phyloP scores from a whole-genome alignment of 2,329 filamentous ascomycete species.

The Colletotrichum australisinense region DNA sequence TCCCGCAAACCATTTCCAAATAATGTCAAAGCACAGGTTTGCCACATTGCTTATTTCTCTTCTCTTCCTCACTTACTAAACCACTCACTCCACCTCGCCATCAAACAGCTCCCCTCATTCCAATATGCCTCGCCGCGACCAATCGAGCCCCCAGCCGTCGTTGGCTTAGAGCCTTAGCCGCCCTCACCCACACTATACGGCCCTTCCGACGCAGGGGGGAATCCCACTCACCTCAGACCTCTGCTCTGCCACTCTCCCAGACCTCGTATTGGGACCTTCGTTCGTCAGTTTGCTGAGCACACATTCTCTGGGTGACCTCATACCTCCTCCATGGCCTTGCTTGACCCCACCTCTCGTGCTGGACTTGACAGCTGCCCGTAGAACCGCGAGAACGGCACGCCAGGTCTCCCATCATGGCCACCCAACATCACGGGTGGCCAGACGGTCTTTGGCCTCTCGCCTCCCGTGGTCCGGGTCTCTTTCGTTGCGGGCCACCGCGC shows the following conservation, averaged over 20 bases:
- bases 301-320: background rate
- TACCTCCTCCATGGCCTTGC: background rate
- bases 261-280: constrained; percentile 20
- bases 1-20: background rate
- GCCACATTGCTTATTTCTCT: background rate
- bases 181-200: constrained; percentile 15
- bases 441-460: constrained; percentile 2
- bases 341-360: background rate
- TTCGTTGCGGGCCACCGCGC: constrained; percentile 24
- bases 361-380: background rate
- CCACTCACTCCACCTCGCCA: too few relatives aligned
- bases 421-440: constrained; percentile 20
- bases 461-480: constrained; percentile 10
- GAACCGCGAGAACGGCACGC: constrained; percentile 24
- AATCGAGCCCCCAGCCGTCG: background rate
- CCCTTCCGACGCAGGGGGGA: constrained; percentile 11
- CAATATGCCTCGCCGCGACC: background rate
- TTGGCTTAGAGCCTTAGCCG: constrained; percentile 22
- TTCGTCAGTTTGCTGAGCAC: background rate
- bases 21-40: background rate
- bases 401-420: constrained; percentile 16
- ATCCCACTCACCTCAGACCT: background rate
- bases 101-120: constrained; percentile 6
- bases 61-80: background rate
- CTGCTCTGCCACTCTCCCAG: background rate